A percentile compares a stretch with the other conserved stretches of the same genome.
Evolutionary conservation across 148 eudicot species (phyloP).

Genomic region (Silene conica): DNA sequence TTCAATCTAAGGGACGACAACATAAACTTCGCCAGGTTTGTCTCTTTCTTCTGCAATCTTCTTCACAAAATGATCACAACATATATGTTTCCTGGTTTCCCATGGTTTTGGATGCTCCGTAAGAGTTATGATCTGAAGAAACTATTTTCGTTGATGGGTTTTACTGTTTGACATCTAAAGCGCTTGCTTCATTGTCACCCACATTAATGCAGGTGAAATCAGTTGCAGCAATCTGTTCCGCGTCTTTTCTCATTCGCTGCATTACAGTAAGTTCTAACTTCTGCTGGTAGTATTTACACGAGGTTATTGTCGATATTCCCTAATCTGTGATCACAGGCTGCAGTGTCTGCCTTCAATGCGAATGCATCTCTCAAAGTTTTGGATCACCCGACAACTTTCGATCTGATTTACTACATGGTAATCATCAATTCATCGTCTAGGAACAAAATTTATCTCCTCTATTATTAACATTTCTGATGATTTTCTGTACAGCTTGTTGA

Average conservation of each 20-base stretch:
- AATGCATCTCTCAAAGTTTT: constrained; percentile 78
- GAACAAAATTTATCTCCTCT: not conserved
- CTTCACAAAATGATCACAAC: not conserved
- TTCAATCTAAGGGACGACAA: constrained; percentile 62
- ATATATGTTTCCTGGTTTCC: too few species aligned
- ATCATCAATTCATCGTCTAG: not conserved
- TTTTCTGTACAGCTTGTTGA: constrained; percentile 35
- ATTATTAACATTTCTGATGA: not conserved
- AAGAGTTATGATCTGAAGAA: too few species aligned
- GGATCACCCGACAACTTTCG: constrained; percentile 67
- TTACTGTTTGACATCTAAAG: too few species aligned
- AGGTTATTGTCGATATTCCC: not conserved
- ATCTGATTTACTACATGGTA: constrained; percentile 49
- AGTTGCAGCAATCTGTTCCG: constrained; percentile 77
- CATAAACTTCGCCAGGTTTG: constrained; percentile 74
- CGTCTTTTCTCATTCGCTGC: constrained; percentile 82
- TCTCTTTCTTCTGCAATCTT: constrained; percentile 5
- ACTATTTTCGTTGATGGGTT: too few species aligned
- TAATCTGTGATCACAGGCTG: constrained; percentile 42
- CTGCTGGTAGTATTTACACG: not conserved
- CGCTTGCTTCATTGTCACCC: too few species aligned
- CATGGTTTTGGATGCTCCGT: too few species aligned
- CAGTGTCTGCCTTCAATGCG: constrained; percentile 63
- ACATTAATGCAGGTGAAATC: constrained; percentile 68
- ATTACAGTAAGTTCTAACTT: constrained; percentile 54